These are phyloP conservation scores for Cercospora citrullina DNA, from an alignment of 2,329 filamentous ascomycete genomes.

Conservation along the genomic window DNA sequence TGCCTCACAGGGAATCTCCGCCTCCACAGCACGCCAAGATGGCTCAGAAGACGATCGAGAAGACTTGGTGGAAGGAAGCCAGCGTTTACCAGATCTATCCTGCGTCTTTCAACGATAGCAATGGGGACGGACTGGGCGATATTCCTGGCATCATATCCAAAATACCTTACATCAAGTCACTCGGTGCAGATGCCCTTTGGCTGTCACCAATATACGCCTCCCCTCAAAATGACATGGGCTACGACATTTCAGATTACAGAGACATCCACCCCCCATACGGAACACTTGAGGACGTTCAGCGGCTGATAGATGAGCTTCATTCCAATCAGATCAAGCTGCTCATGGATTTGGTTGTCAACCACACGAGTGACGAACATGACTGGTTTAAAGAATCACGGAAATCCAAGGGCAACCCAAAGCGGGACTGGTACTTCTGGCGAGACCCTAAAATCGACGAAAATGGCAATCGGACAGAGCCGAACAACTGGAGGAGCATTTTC, in stretches of 20 bases:
- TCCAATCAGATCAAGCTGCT: conserved; percentile 50
- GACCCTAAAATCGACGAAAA: conserved; percentile 54
- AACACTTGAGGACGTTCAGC: conserved; percentile 48
- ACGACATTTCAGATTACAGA: conserved; percentile 51
- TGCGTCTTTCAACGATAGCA: conserved; percentile 57
- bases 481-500: conserved; percentile 49
- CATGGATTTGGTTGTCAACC: conserved; percentile 45
- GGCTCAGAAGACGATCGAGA: conserved; percentile 9
- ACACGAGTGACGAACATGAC: conserved; percentile 47
- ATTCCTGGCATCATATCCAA: conserved; percentile 63
- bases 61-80: conserved; percentile 43
- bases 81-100: conserved; percentile 56
- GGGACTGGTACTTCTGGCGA: conserved; percentile 68
- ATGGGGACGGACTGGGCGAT: conserved; percentile 62
- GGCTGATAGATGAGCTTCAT: conserved; percentile 45
- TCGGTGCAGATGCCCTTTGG: conserved; percentile 54
- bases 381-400: conserved; percentile 59
- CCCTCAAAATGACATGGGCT: conserved; percentile 56
- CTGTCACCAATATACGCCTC: conserved; percentile 52
- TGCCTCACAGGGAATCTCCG: conserved; percentile 14
- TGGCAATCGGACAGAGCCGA: conserved; percentile 59
- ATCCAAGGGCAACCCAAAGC: conserved; percentile 52
- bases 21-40: conserved; percentile 5
- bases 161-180: conserved; percentile 61
- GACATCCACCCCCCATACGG: conserved; percentile 50